A percentile compares a stretch with the other conserved stretches of the same genome.
phyloP scores from a whole-genome alignment of 2,329 filamentous ascomycete genomes.

The Aureobasidium sp. region DNA sequence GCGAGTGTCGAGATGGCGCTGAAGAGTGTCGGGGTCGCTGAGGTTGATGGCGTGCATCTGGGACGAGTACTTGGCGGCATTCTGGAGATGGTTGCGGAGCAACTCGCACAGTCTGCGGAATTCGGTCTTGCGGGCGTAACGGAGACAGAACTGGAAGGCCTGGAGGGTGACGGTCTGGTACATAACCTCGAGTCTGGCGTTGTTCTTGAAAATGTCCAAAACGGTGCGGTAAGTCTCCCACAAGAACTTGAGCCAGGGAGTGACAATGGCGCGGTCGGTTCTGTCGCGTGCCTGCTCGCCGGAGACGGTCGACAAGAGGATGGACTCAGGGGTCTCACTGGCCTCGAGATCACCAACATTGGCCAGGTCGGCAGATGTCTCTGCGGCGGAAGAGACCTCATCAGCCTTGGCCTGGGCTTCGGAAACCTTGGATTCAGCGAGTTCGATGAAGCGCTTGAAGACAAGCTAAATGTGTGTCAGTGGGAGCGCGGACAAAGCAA shows the following conservation, averaged over 20 bases:
- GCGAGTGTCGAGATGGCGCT: slow-evolving; percentile 93
- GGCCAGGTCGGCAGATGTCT: slow-evolving; percentile 60
- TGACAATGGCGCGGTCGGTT: slow-evolving; percentile 95
- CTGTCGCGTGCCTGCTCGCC: slow-evolving; percentile 96
- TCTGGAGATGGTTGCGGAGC: slow-evolving; percentile 96
- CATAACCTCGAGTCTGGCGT: slow-evolving; percentile 91
- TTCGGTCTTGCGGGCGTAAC: slow-evolving; percentile 97
- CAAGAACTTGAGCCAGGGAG: slow-evolving; percentile 97
- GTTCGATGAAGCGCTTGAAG: slow-evolving; percentile 94
- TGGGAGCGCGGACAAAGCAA: not conserved
- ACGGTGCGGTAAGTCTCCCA: slow-evolving; percentile 99
- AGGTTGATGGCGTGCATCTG: slow-evolving; percentile 99
- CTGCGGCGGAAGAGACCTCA: slow-evolving; percentile 80
- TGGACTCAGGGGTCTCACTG: slow-evolving; percentile 94
- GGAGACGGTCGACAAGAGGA: slow-evolving; percentile 93
- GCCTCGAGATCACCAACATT: slow-evolving; percentile 94
- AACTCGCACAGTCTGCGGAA: slow-evolving; percentile 98
- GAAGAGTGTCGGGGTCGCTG: slow-evolving; percentile 92
- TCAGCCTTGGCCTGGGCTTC: slow-evolving; percentile 94
- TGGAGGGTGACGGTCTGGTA: slow-evolving; percentile 98
- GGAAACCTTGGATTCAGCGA: slow-evolving; percentile 92
- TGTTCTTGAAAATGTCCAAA: slow-evolving; percentile 97
- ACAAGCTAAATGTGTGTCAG: slow-evolving; percentile 53
- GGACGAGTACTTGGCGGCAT: slow-evolving; percentile 95
- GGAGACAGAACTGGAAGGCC: slow-evolving; percentile 97